Evolutionary conservation across 202 grass and related monocot species (phyloP), one percentile per base, ranked within the genome.

Genomic region (Panicum virgatum): DNA sequence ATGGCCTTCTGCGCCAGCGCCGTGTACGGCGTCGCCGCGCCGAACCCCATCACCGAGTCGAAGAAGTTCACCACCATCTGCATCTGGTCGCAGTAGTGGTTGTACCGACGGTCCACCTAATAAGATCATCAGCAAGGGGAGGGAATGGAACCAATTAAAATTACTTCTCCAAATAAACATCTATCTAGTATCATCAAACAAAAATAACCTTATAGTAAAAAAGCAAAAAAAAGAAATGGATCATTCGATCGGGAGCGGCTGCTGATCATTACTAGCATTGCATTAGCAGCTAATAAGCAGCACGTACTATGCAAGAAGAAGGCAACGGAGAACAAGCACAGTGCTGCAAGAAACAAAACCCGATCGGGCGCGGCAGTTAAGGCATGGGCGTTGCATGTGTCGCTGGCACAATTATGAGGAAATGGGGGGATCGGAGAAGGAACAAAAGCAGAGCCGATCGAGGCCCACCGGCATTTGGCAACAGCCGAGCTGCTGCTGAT

Each of bases 61-160:
- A 96, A 99, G 83, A 94, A 99, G 80, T 96, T 99, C 87, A 99
- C 97, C 85, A 99, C 97, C 97, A 99, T 99, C 86, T 99, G 97
- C 93, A 99, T 99, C 80, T 99, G 97, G 47, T 99, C 97, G 86
- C 97, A 96, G 88, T 99, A 99, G 86, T 99, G 93, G 78, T 94
- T 99, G 93, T 96, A 99, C 91, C 97, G 88, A 39, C 93, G 84
- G 29, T 99, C 97, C 87, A 99, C 97, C 96, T n/a, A 9, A 1
- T 54, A 50, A 5, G 46, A 48, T 14, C 46, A 30, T 30, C 29
- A 30, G 29, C 29, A 30, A 45, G 13, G 40, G 43, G 11, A 45
- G 13, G 13, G 16, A 12, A 47, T 0, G n/a, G n/a, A n/a, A n/a
- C n/a, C 45, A 47, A n/a, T n/a, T n/a, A 47, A 48, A 16, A 18